A percentile compares a stretch with the other conserved stretches of the same genome.
phyloP scores from a whole-genome alignment of 2,329 filamentous ascomycete species.

The Colletotrichum limetticola region DNA sequence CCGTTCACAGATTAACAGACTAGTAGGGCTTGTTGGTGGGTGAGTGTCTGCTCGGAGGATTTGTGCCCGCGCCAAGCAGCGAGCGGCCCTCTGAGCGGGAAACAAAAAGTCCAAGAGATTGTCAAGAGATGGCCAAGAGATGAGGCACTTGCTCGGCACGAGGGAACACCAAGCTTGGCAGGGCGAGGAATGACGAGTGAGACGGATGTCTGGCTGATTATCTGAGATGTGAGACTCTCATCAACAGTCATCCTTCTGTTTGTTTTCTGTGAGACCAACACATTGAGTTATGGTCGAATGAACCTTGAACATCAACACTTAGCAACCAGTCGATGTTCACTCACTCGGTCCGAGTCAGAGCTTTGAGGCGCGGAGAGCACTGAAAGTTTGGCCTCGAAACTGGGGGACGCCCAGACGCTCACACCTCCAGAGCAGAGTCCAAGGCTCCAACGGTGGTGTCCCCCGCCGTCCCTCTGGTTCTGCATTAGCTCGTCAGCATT shows the following conservation, averaged over 20 bases:
- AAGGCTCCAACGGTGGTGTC: not conserved
- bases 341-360: not conserved
- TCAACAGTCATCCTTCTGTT: not conserved
- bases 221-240: not conserved
- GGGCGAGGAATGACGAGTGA: not conserved
- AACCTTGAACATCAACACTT: not conserved
- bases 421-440: not conserved
- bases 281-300: not conserved
- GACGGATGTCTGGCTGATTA: not conserved
- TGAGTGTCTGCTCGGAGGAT: not conserved
- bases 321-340: not conserved
- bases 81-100: not conserved
- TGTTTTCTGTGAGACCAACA: not conserved
- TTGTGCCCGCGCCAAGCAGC: slow-evolving; percentile 20
- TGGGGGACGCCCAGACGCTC: not conserved
- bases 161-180: slow-evolving; percentile 18
- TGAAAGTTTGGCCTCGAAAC: slow-evolving; percentile 8
- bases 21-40: too few relatives aligned
- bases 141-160: slow-evolving; percentile 27
- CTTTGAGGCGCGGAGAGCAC: not conserved
- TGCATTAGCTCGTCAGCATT: not conserved
- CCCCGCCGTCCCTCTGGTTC: not conserved
- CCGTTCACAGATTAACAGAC: not conserved
- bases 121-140: slow-evolving; percentile 34
- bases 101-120: not conserved